Conservation (phyloP, 2,329 filamentous ascomycete species). For the Trichoderma semiorbis region DNA sequence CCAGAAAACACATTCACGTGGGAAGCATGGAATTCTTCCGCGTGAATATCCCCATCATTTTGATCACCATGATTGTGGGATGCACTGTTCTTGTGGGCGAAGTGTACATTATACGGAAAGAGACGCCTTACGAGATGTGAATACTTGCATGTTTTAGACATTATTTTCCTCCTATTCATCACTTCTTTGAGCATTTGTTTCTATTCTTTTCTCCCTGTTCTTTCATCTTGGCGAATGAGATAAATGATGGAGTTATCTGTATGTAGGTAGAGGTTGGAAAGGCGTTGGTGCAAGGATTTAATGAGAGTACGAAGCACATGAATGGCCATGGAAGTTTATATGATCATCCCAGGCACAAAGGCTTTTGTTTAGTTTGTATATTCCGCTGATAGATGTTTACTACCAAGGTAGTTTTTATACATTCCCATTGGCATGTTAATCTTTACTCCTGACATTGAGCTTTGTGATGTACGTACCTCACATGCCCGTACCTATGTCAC, state of each 20-base stretch:
- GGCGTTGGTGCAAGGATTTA: not conserved
- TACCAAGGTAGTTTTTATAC: not conserved
- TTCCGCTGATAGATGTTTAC: not conserved
- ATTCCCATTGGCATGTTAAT: not conserved
- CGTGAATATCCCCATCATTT: conserved; percentile 68
- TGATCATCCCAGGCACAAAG: not conserved
- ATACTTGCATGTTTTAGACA: not conserved
- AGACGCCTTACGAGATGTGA: conserved; percentile 8
- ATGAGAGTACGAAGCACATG: not conserved
- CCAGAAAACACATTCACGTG: conserved; percentile 65
- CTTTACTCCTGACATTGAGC: not conserved
- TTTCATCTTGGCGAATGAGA: not conserved
- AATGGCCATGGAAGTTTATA: not conserved
- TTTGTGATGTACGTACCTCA: not conserved
- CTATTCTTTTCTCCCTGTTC: rapidly evolving
- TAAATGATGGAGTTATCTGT: not conserved
- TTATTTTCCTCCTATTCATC: not conserved
- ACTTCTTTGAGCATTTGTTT: not conserved
- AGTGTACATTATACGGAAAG: conserved; percentile 51
- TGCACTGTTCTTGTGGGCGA: conserved; percentile 59
- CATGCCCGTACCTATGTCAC: not conserved
- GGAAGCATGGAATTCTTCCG: conserved; percentile 61
- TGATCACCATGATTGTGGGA: conserved; percentile 63
- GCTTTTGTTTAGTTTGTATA: not conserved
- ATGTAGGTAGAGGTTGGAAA: not conserved